A percentile compares a stretch with the other conserved stretches of the same genome.
phyloP scores from a whole-genome alignment of 1,139 yeast genomes.

The Taiozyma sp. region DNA sequence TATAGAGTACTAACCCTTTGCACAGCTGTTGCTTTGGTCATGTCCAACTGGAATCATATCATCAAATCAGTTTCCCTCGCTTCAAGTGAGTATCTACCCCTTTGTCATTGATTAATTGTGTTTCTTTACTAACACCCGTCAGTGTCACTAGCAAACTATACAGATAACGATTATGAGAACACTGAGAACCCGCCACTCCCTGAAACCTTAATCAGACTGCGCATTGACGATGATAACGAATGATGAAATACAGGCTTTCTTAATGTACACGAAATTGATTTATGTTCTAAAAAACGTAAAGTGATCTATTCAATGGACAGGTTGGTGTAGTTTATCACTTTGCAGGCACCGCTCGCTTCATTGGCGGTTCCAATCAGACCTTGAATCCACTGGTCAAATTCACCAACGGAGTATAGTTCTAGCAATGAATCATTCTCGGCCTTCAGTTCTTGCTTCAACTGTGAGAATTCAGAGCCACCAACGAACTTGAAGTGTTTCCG shows the following conservation, averaged over 20 bases:
- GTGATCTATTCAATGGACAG: slow-evolving; percentile 23
- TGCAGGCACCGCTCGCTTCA: slow-evolving; percentile 28
- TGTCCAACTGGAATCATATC: slow-evolving; percentile 70
- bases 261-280: background rate
- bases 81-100: slow-evolving; percentile 30
- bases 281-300: background rate
- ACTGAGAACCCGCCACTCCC: slow-evolving; percentile 45
- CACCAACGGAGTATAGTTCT: slow-evolving; percentile 19
- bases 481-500: slow-evolving; percentile 20
- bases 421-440: slow-evolving; percentile 24
- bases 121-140: slow-evolving; percentile 8
- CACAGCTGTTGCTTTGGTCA: slow-evolving; percentile 42
- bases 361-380: slow-evolving; percentile 34
- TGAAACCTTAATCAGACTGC: slow-evolving; percentile 66
- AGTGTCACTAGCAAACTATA: slow-evolving; percentile 46
- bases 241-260: background rate
- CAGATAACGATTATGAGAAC: slow-evolving; percentile 42
- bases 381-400: slow-evolving; percentile 31
- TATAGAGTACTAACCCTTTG: slow-evolving; percentile 3
- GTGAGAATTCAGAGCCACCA: slow-evolving; percentile 19
- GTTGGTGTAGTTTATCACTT: slow-evolving; percentile 31
- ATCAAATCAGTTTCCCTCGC: slow-evolving; percentile 65
- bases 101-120: background rate
- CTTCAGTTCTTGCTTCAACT: slow-evolving; percentile 25
- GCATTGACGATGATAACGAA: slow-evolving; percentile 37